Conservation (phyloP, 306 rosid species). For the Lablab purpureus region DNA sequence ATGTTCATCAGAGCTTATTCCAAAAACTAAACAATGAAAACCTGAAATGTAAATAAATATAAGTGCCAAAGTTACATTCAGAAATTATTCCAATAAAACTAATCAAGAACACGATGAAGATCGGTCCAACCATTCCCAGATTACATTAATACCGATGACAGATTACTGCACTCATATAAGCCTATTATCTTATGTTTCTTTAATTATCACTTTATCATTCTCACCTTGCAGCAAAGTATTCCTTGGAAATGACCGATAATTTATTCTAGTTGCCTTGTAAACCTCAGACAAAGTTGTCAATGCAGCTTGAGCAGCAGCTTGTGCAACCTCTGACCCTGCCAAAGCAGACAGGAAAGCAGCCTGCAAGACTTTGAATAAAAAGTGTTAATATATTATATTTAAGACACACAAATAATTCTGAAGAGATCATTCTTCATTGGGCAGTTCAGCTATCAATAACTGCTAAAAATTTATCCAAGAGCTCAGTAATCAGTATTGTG, state of each 20-base stretch:
- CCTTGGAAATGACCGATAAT: slow-evolving; percentile 44
- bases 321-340: slow-evolving; percentile 76
- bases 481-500: not conserved
- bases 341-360: slow-evolving; percentile 92
- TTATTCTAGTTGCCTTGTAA: slow-evolving; percentile 55
- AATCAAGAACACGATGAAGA: slow-evolving; percentile 9
- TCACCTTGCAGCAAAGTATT: slow-evolving; percentile 59
- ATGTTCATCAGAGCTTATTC: slow-evolving; percentile 5
- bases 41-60: slow-evolving; percentile 5
- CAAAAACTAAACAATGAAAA: not conserved
- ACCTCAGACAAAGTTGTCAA: slow-evolving; percentile 63
- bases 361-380: slow-evolving; percentile 53
- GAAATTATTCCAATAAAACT: slow-evolving; percentile 24
- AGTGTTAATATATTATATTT: not conserved
- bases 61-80: slow-evolving; percentile 9
- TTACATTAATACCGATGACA: slow-evolving; percentile 6
- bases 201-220: slow-evolving; percentile 33
- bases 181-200: not conserved
- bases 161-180: slow-evolving; percentile 33
- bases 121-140: slow-evolving; percentile 25
- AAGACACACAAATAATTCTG: not conserved
- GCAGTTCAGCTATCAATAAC: slow-evolving; percentile 1
- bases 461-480: slow-evolving; percentile 8
- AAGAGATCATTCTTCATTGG: slow-evolving; percentile 28
- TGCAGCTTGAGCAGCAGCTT: slow-evolving; percentile 89